These are phyloP conservation scores for Corchorus olitorius DNA, from an alignment of 345 rosid species.

Conservation along the genomic window DNA sequence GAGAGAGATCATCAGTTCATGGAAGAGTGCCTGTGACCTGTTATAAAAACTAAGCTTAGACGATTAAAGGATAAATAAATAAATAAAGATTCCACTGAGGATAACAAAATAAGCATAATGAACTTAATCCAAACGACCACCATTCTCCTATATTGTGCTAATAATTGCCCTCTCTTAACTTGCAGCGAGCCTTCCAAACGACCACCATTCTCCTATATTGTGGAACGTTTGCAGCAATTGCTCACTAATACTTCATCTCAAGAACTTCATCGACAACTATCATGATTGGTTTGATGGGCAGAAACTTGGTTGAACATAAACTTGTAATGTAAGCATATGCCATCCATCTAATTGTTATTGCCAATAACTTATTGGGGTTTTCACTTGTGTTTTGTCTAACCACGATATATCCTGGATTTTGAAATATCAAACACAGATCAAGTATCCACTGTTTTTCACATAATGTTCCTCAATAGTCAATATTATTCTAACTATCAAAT, in stretches of 20 bases:
- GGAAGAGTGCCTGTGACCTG: background rate
- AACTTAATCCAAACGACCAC: background rate
- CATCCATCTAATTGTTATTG: background rate
- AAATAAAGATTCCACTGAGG: background rate
- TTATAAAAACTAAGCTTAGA: background rate
- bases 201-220: conserved; percentile 43
- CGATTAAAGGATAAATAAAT: background rate
- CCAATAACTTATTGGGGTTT: no score
- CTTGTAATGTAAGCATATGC: conserved; percentile 6
- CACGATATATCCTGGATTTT: background rate
- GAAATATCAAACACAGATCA: background rate
- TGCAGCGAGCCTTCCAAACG: conserved; percentile 52
- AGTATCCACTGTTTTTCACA: no score
- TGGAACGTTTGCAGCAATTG: conserved; percentile 43
- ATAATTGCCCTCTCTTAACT: conserved; percentile 4
- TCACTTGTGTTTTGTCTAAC: background rate
- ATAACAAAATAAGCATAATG: background rate
- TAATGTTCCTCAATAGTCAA: background rate
- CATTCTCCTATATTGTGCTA: background rate
- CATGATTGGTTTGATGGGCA: background rate
- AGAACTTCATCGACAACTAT: conserved; percentile 1
- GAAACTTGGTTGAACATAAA: background rate
- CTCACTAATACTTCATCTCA: conserved; percentile 29
- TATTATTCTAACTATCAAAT: background rate
- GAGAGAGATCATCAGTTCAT: background rate